phyloP scores from a whole-genome alignment of 495 filamentous ascomycete species.

The Talaromyces ruber region DNA sequence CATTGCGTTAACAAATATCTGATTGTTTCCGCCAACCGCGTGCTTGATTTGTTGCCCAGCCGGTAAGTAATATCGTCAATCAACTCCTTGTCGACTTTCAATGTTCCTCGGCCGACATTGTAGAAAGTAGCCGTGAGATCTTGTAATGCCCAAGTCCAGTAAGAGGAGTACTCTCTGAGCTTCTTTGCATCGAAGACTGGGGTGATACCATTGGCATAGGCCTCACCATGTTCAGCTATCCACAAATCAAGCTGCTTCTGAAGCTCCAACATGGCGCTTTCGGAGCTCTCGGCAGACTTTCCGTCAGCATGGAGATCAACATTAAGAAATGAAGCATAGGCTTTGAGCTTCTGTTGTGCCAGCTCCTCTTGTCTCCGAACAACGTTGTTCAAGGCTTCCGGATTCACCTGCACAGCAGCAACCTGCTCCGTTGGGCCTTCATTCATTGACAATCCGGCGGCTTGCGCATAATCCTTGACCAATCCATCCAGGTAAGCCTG shows the following conservation, averaged over 20 bases:
- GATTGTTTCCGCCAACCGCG: not conserved
- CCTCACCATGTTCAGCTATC: slow-evolving; percentile 92
- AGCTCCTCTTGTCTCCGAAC: slow-evolving; percentile 67
- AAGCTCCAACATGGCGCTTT: slow-evolving; percentile 41
- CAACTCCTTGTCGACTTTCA: slow-evolving; percentile 91
- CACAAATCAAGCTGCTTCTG: slow-evolving; percentile 74
- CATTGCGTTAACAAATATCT: not conserved
- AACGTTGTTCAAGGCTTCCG: slow-evolving; percentile 80
- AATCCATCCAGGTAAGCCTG: slow-evolving; percentile 85
- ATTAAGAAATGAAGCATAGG: not conserved
- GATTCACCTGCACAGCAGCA: slow-evolving; percentile 87
- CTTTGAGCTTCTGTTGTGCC: not conserved
- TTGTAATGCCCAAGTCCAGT: slow-evolving; percentile 98
- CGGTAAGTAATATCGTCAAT: slow-evolving; percentile 69
- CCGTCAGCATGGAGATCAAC: not conserved
- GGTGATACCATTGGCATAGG: slow-evolving; percentile 92
- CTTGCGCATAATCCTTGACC: slow-evolving; percentile 22
- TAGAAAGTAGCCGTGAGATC: slow-evolving; percentile 97
- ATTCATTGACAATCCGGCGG: slow-evolving; percentile 38
- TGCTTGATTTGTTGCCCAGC: not conserved
- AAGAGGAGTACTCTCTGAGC: slow-evolving; percentile 91
- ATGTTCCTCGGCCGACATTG: slow-evolving; percentile 92
- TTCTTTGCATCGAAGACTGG: slow-evolving; percentile 88
- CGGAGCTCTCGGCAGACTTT: slow-evolving; percentile 23
- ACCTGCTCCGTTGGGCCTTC: slow-evolving; percentile 95